phyloP scores from a whole-genome alignment of 1,284 basidiomycete genomes.

The Ganoderma lucidum region DNA sequence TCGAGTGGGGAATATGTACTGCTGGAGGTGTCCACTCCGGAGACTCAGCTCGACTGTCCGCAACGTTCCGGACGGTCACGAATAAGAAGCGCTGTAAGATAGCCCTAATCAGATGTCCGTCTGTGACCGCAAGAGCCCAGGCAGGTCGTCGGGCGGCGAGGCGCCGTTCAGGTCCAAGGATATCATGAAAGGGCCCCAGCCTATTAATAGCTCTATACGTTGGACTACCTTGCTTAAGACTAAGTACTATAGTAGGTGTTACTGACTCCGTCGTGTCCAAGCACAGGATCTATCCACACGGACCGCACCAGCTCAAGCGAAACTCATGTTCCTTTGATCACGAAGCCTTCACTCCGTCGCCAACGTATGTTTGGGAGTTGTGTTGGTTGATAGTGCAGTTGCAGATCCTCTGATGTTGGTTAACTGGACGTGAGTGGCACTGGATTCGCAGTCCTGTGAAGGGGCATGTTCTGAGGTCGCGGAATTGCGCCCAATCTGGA shows the following conservation, averaged over 20 bases:
- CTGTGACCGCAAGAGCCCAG: background rate
- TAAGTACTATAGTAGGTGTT: background rate
- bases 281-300: too few relatives aligned
- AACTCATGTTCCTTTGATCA: background rate
- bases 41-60: background rate
- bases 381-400: background rate
- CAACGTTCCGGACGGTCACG: background rate
- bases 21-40: too few relatives aligned
- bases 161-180: background rate
- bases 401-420: background rate
- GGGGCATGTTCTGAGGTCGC: background rate
- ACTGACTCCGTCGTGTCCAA: background rate
- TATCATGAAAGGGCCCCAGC: background rate
- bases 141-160: background rate
- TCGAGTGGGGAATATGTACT: background rate
- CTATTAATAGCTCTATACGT: background rate
- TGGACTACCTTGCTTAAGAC: background rate
- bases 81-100: background rate
- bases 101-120: background rate
- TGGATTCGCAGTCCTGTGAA: background rate
- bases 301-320: background rate
- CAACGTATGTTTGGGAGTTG: background rate
- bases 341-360: background rate
- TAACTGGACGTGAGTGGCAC: background rate
- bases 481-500: conserved; percentile 5